Evolutionary conservation across 208 protist genomes (phyloP).

Genomic region (Acanthamoeba healyi): DNA sequence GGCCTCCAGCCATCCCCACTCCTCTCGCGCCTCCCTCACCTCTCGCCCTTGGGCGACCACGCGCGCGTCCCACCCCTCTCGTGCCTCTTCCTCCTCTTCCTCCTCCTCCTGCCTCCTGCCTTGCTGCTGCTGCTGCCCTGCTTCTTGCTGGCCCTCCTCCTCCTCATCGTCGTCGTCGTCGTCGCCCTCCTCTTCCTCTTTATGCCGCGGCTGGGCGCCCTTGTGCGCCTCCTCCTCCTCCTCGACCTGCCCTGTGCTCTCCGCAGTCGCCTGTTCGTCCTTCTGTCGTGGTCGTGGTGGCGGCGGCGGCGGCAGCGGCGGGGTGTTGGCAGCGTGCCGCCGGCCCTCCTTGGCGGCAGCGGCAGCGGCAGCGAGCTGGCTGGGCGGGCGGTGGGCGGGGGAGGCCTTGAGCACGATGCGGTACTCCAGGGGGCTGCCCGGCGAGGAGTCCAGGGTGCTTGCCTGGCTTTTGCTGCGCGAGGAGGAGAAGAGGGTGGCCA

Average conservation of each 20-base stretch:
- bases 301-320: too few relatives aligned
- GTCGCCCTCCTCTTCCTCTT: background rate
- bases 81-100: background rate
- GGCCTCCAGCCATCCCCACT: constrained; percentile 33
- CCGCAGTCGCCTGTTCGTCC: too few relatives aligned
- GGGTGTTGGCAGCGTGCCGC: too few relatives aligned
- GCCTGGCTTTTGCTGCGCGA: background rate
- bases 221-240: too few relatives aligned
- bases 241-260: too few relatives aligned
- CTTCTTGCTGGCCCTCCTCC: too few relatives aligned
- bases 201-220: too few relatives aligned
- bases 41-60: background rate
- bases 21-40: background rate
- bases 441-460: background rate
- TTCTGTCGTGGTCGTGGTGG: too few relatives aligned
- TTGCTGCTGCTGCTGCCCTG: background rate
- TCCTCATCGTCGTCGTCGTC: background rate
- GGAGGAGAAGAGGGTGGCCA: constrained; percentile 30
- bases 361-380: too few relatives aligned
- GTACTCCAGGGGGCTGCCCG: background rate
- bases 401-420: constrained; percentile 26
- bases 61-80: background rate
- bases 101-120: background rate
- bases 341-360: too few relatives aligned
- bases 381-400: background rate